These are phyloP conservation scores for Speleostelium caveatum DNA, from an alignment of 78 protist genomes.

Conservation along the genomic window DNA sequence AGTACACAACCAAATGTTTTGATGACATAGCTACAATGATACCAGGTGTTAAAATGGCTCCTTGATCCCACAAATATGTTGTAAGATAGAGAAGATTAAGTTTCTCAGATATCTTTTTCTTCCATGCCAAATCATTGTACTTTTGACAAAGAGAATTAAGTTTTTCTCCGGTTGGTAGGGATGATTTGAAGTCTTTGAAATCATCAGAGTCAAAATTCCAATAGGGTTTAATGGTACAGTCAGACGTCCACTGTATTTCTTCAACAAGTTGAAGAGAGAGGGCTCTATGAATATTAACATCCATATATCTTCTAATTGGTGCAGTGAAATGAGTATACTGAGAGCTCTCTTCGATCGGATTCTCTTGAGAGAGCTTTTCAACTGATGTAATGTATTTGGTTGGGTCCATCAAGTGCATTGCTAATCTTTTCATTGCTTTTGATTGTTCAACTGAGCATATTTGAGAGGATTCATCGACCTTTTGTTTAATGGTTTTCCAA, in stretches of 20 bases:
- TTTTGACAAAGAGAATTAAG: slow-evolving; percentile 34
- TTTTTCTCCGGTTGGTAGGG: slow-evolving; percentile 40
- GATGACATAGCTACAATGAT: slow-evolving; percentile 58
- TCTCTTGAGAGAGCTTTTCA: slow-evolving; percentile 12
- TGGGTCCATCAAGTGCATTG: slow-evolving; percentile 76
- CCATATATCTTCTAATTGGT: slow-evolving; percentile 69
- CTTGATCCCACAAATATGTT: slow-evolving; percentile 71
- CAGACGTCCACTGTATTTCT: slow-evolving; percentile 33
- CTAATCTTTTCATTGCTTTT: slow-evolving; percentile 55
- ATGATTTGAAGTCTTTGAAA: not conserved
- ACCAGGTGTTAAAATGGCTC: slow-evolving; percentile 60
- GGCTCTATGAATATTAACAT: slow-evolving; percentile 71
- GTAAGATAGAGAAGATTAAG: slow-evolving; percentile 48
- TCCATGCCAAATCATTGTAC: slow-evolving; percentile 72
- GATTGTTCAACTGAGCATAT: slow-evolving; percentile 36
- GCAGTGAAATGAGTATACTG: slow-evolving; percentile 70
- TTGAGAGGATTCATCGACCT: slow-evolving; percentile 38
- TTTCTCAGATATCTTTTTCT: slow-evolving; percentile 74
- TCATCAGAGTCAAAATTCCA: slow-evolving; percentile 20
- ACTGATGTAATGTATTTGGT: slow-evolving; percentile 42
- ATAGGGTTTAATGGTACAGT: slow-evolving; percentile 38
- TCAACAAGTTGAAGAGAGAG: slow-evolving; percentile 46
- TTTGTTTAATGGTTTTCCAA: slow-evolving; percentile 59
- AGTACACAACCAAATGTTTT: slow-evolving; percentile 59
- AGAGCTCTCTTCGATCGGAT: slow-evolving; percentile 8